Base-by-base conservation (phyloP, 768 basidiomycete genomes). In the Pleurotus sapidus region DNA sequence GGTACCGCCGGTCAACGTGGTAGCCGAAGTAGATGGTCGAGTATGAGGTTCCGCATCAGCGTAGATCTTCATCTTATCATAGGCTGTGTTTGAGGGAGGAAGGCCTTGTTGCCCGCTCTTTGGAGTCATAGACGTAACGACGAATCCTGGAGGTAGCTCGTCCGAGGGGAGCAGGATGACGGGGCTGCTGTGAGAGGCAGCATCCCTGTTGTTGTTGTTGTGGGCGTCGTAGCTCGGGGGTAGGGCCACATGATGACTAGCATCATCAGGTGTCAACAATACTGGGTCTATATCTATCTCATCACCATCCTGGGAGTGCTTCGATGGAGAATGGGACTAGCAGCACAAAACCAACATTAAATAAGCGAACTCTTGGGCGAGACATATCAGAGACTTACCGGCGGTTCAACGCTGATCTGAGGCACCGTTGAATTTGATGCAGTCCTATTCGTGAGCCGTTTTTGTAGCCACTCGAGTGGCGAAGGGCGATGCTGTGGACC, bases 351-450 rank as follows among this genome's bases (percentile, higher is more conserved):
- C 20, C 18, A 42, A 9, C 20, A 40, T 14, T 15, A 12, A 53
- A 8, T 9, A 42, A 24, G 20, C 23, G 18, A 53, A 18, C 15
- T 24, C n/a, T 50, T 18, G 25, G 18, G 17, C 3, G 27, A n/a
- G 24, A 53, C 37, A 5, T 3, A 40, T 5, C 38, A 11, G 17
- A 11, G 38, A 53, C 51, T 23, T 23, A 53, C 51, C 51, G 51
- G 51, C 3, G 51, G 51, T 25, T 53, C 51, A 14, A 53, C 51
- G 23, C 38, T 53, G 38, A 53, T 53, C 15, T 53, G 51, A 18
- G 51, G 51, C 15, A 53, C 51, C 12, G 51, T 39, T 40, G 30
- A 20, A 24, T 40, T 53, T 2, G 51, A 53, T n/a, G 51, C 20
- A 2, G 51, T 53, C 7, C 51, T 5, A 42, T 25, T 53, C n/a